Percentiles rank a stretch among this genome's conserved stretches.
These are phyloP conservation scores for Williopsis jadinii DNA, from an alignment of 1,139 yeast genomes.

Conservation along the genomic window DNA sequence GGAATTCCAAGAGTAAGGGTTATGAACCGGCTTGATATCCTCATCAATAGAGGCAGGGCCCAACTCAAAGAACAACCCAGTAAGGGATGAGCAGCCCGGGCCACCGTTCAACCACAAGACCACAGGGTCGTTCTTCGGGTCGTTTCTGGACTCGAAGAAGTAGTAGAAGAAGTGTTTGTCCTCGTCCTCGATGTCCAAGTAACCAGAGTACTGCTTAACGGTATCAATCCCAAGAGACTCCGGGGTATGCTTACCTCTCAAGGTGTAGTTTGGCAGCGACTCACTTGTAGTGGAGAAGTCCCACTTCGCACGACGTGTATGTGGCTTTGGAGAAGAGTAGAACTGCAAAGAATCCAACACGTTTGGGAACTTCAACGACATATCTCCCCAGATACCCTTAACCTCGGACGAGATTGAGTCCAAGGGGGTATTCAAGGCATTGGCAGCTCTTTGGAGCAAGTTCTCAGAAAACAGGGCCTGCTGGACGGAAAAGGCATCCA, in stretches of 20 bases:
- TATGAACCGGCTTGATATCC: slow-evolving; percentile 61
- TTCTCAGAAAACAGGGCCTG: slow-evolving; percentile 22
- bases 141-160: slow-evolving; percentile 88
- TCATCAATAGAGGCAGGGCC: slow-evolving; percentile 76
- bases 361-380: slow-evolving; percentile 51
- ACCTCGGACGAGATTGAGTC: slow-evolving; percentile 42
- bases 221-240: slow-evolving; percentile 64
- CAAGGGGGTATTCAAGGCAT: slow-evolving; percentile 29
- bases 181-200: slow-evolving; percentile 75
- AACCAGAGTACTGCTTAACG: slow-evolving; percentile 81
- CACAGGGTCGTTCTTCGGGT: slow-evolving; percentile 78
- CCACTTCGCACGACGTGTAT: slow-evolving; percentile 36
- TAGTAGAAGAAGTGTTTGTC: slow-evolving; percentile 82
- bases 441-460: slow-evolving; percentile 28
- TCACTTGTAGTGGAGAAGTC: slow-evolving; percentile 44
- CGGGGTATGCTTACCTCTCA: slow-evolving; percentile 51
- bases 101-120: slow-evolving; percentile 89
- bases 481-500: slow-evolving; percentile 25
- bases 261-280: slow-evolving; percentile 45
- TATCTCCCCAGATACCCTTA: slow-evolving; percentile 51
- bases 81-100: slow-evolving; percentile 85
- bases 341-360: slow-evolving; percentile 42
- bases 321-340: slow-evolving; percentile 43
- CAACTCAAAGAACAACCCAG: slow-evolving; percentile 87
- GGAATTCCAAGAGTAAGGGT: slow-evolving; percentile 81